Percentiles rank a stretch among this genome's conserved stretches.
phyloP scores from a whole-genome alignment of 2,329 filamentous ascomycete genomes.

The Coniochaeta sp. region DNA sequence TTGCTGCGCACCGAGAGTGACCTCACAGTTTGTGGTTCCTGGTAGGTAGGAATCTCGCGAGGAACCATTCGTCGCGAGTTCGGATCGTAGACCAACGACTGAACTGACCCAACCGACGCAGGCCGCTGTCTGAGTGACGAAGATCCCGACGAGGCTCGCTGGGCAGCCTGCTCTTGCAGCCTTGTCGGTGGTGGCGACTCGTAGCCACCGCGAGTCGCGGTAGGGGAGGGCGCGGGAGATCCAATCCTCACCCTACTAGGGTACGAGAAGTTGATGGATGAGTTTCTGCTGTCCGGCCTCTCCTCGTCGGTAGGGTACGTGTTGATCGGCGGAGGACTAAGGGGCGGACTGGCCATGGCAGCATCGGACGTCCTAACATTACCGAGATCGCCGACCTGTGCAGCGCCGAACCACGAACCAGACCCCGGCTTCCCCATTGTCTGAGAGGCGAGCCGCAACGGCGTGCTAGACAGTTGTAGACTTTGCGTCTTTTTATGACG shows the following conservation, averaged over 20 bases:
- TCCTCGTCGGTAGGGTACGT: slow-evolving; percentile 12
- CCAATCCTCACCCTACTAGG: slow-evolving; percentile 36
- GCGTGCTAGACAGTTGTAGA: slow-evolving; percentile 30
- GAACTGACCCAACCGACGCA: slow-evolving; percentile 23
- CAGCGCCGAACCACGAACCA: slow-evolving; percentile 42
- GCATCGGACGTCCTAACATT: slow-evolving; percentile 39
- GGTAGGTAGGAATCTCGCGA: slow-evolving; percentile 23
- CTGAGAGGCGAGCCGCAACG: slow-evolving; percentile 48
- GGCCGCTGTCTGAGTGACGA: slow-evolving; percentile 16
- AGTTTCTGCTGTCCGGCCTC: slow-evolving; percentile 39
- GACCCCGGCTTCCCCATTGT: slow-evolving; percentile 32
- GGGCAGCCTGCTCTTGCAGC: slow-evolving; percentile 2
- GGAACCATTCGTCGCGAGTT: slow-evolving; percentile 59
- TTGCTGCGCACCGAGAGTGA: slow-evolving; percentile 23
- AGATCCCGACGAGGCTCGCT: slow-evolving; percentile 11
- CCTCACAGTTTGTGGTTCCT: neutral
- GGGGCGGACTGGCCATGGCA: slow-evolving; percentile 26
- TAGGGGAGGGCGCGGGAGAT: slow-evolving; percentile 29
- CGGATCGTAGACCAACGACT: slow-evolving; percentile 54
- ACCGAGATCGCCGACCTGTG: slow-evolving; percentile 32
- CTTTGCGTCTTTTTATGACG: slow-evolving; percentile 24
- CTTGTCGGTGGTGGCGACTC: slow-evolving; percentile 6
- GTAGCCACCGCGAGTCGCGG: slow-evolving; percentile 5
- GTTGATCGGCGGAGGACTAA: slow-evolving; percentile 13
- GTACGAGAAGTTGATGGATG: slow-evolving; percentile 54